These are phyloP conservation scores for Akanthomyces lecanii DNA, from an alignment of 2,329 filamentous ascomycete genomes.

Conservation along the genomic window DNA sequence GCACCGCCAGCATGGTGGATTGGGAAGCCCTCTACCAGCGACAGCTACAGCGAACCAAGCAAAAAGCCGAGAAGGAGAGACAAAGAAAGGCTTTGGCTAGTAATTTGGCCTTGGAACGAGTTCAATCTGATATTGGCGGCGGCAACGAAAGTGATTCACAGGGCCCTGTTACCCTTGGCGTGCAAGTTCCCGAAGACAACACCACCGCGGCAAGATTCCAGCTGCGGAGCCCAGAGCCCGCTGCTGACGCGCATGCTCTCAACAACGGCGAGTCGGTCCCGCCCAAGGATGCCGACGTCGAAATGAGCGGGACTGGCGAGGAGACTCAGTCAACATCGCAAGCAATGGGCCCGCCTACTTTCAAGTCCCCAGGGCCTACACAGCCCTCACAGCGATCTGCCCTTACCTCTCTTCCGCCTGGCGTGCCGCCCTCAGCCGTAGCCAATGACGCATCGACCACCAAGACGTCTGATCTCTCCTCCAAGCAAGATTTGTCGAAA, in stretches of 20 bases:
- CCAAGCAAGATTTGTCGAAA: slow-evolving; percentile 53
- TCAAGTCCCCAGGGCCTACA: slow-evolving; percentile 41
- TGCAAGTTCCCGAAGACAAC: slow-evolving; percentile 52
- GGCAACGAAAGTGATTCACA: slow-evolving; percentile 52
- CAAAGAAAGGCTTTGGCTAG: slow-evolving; percentile 61
- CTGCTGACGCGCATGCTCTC: slow-evolving; percentile 29
- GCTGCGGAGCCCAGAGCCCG: slow-evolving; percentile 48
- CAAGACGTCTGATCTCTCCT: slow-evolving; percentile 75
- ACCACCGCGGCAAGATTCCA: slow-evolving; percentile 51
- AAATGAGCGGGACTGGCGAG: slow-evolving; percentile 56
- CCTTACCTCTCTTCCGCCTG: slow-evolving; percentile 53
- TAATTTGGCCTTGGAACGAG: slow-evolving; percentile 38
- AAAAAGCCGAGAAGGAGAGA: slow-evolving; percentile 55
- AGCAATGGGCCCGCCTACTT: slow-evolving; percentile 46
- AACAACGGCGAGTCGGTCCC: slow-evolving; percentile 55
- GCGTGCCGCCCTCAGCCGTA: slow-evolving; percentile 54
- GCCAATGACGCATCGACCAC: slow-evolving; percentile 89
- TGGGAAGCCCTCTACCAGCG: slow-evolving; percentile 79
- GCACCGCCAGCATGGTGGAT: slow-evolving; percentile 59
- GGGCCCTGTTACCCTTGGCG: slow-evolving; percentile 59
- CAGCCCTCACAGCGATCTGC: slow-evolving; percentile 63
- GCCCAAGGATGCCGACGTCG: slow-evolving; percentile 50
- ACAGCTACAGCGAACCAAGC: slow-evolving; percentile 61
- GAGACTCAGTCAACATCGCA: slow-evolving; percentile 45
- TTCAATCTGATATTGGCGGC: slow-evolving; percentile 47